A percentile compares a stretch with the other conserved stretches of the same genome.
Conservation (phyloP, 2,329 filamentous ascomycete species). For the Botrytis medusae region DNA sequence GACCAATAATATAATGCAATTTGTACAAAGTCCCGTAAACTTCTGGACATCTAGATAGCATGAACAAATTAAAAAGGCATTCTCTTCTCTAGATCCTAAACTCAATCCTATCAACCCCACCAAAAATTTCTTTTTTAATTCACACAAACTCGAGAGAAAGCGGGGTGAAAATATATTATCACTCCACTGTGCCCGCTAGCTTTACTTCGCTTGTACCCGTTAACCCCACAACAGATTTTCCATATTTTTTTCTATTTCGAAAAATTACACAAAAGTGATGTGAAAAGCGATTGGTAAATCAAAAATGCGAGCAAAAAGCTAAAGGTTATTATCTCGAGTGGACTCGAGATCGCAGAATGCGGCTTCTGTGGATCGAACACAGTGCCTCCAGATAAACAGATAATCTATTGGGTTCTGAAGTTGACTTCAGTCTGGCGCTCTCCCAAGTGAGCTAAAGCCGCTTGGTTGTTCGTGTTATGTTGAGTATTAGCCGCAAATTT, state of each 20-base stretch:
- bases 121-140: background rate
- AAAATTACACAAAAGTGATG: background rate
- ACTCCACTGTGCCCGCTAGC: background rate
- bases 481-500: fast-evolving
- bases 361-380: conserved; percentile 23
- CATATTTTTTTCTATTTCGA: background rate
- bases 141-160: background rate
- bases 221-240: background rate
- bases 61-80: background rate
- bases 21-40: background rate
- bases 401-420: conserved; percentile 6
- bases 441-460: conserved; percentile 24
- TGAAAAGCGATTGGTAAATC: too few relatives aligned
- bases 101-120: background rate
- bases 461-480: conserved; percentile 9
- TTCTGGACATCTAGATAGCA: background rate
- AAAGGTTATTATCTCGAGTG: background rate
- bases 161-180: background rate
- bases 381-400: conserved; percentile 22
- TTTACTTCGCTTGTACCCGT: background rate
- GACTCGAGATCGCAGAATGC: conserved; percentile 19
- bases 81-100: background rate
- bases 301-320: background rate
- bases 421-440: conserved; percentile 23
- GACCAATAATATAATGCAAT: background rate